Conservation (phyloP, 2,329 filamentous ascomycete genomes). For the Bertia moriformis region DNA sequence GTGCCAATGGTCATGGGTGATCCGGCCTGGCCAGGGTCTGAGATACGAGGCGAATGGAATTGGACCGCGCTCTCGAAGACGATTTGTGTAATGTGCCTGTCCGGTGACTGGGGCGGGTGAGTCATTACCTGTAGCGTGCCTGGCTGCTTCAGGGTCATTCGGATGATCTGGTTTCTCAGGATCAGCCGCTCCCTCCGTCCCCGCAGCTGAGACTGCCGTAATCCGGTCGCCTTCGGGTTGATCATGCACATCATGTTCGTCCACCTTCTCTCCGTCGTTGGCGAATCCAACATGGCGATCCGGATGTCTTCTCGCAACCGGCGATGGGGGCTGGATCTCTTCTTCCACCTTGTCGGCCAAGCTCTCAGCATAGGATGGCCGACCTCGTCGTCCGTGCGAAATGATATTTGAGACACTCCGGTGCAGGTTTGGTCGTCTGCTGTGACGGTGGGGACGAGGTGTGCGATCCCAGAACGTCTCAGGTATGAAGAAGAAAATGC, state of each 20-base stretch:
- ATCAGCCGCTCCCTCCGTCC: background rate
- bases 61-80: conserved; percentile 49
- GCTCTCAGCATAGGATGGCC: conserved; percentile 11
- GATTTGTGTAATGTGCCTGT: conserved; percentile 46
- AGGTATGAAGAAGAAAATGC: conserved; percentile 81
- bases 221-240: too few species aligned
- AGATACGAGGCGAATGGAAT: conserved; percentile 64
- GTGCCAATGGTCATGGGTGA: conserved; percentile 66
- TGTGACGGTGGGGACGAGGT: conserved; percentile 23
- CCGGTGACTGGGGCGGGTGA: background rate
- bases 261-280: conserved; percentile 6
- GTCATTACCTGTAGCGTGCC: background rate
- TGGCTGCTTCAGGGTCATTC: background rate
- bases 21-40: conserved; percentile 61
- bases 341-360: conserved; percentile 6
- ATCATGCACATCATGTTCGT: conserved; percentile 3
- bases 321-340: conserved; percentile 2
- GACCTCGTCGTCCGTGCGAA: conserved; percentile 15
- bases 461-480: conserved; percentile 93
- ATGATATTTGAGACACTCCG: conserved; percentile 20
- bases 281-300: conserved; percentile 44
- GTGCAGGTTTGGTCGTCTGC: conserved; percentile 11
- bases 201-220: background rate
- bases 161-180: background rate
- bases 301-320: background rate